A percentile compares a stretch with the other conserved stretches of the same genome.
These are phyloP conservation scores for Dendrocalamus latiflorus DNA, from an alignment of 202 grass and related monocot genomes.

Conservation along the genomic window DNA sequence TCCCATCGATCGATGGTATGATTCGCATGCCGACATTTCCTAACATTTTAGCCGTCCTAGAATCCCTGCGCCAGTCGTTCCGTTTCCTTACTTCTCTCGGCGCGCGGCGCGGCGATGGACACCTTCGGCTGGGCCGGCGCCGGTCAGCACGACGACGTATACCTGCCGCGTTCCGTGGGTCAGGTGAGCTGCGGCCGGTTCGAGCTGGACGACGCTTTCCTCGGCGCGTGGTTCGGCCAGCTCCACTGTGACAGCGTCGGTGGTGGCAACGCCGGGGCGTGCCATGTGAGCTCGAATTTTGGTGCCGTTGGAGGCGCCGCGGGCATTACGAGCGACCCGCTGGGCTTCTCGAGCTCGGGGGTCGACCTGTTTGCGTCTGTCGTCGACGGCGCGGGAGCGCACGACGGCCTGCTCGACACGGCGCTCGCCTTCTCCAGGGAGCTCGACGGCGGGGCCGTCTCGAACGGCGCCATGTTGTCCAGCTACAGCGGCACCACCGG, in stretches of 20 bases:
- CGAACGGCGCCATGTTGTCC: constrained; percentile 38
- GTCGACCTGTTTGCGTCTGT: constrained; percentile 26
- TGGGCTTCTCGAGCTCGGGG: constrained; percentile 26
- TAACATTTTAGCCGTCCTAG: constrained; percentile 31
- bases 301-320: background rate
- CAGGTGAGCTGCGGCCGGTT: constrained; percentile 32
- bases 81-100: background rate
- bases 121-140: constrained; percentile 34
- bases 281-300: constrained; percentile 10
- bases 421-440: constrained; percentile 33
- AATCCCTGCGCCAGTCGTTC: constrained; percentile 26
- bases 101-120: constrained; percentile 19
- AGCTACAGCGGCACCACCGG: constrained; percentile 45
- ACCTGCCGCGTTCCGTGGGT: background rate
- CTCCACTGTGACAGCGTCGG: constrained; percentile 19
- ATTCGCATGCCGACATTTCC: background rate
- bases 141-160: constrained; percentile 32
- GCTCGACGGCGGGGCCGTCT: constrained; percentile 14
- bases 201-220: constrained; percentile 44
- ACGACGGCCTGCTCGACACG: constrained; percentile 39
- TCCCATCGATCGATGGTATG: background rate
- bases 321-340: background rate
- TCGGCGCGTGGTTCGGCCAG: constrained; percentile 34
- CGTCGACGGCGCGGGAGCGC: background rate
- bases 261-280: background rate